phyloP scores from a whole-genome alignment of 768 basidiomycete genomes.

The Lepiota brunneoincarnata region DNA sequence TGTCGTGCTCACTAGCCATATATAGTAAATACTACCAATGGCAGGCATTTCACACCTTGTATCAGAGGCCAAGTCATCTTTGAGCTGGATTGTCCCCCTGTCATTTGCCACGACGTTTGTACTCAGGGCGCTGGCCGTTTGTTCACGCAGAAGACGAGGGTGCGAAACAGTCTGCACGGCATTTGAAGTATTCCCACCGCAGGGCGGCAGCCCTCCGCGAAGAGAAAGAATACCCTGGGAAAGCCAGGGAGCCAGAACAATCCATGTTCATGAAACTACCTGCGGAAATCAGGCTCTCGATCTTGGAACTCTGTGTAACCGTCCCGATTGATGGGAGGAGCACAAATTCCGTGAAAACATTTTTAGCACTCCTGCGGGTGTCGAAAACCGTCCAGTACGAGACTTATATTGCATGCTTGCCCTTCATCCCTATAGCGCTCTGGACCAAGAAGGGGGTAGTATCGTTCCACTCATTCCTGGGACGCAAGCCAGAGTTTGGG shows the following conservation, averaged over 20 bases:
- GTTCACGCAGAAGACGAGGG: not conserved
- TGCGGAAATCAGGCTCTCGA: constrained; percentile 27
- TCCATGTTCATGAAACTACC: constrained; percentile 31
- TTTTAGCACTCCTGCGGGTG: constrained; percentile 30
- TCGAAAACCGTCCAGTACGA: constrained; percentile 27
- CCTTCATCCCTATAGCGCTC: constrained; percentile 30
- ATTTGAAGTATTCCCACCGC: not conserved
- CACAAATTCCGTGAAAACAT: constrained; percentile 25
- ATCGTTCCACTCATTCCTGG: constrained; percentile 26
- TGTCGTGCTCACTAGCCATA: not conserved
- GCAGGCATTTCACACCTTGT: not conserved
- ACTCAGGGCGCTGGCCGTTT: not conserved
- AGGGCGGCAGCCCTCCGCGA: too few relatives aligned
- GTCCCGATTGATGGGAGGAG: constrained; percentile 4
- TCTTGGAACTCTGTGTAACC: constrained; percentile 26
- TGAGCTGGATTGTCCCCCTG: constrained; percentile 2
- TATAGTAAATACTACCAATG: not conserved
- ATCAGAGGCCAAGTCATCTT: not conserved
- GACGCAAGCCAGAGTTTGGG: constrained; percentile 14
- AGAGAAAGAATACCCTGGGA: too few relatives aligned
- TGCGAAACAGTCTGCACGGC: too few relatives aligned
- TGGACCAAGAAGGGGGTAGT: constrained; percentile 27
- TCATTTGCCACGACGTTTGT: not conserved
- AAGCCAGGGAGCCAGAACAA: not conserved
- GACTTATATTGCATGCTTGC: constrained; percentile 31